Conservation (phyloP, 1,284 basidiomycete species). For the Ceratobasidium sp. region DNA sequence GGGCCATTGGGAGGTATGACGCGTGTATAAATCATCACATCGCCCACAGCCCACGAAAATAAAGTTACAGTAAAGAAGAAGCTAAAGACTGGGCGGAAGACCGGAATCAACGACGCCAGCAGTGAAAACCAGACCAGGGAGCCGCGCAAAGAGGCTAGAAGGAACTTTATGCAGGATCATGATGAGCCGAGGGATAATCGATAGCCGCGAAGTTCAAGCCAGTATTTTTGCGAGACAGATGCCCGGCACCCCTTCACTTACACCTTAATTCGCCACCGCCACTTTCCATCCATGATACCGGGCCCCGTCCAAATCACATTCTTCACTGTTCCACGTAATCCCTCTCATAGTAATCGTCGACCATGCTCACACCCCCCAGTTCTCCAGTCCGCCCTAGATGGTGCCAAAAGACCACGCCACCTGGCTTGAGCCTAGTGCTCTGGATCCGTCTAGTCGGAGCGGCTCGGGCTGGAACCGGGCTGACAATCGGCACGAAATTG, state of each 20-base stretch:
- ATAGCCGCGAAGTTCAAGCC: constrained; percentile 32
- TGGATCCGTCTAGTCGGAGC: constrained; percentile 35
- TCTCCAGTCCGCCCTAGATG: constrained; percentile 35
- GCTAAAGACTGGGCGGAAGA: constrained; percentile 4
- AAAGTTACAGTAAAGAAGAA: constrained; percentile 30
- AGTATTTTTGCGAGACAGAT: constrained; percentile 37
- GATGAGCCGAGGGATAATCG: constrained; percentile 41
- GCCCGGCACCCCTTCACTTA: constrained; percentile 42
- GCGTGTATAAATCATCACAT: constrained; percentile 43
- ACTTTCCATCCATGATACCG: constrained; percentile 26
- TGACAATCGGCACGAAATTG: constrained; percentile 39
- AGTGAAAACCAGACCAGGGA: constrained; percentile 2
- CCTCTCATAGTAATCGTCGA: constrained; percentile 17
- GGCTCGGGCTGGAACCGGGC: constrained; percentile 38
- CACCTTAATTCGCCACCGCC: constrained; percentile 18
- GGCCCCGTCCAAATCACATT: not conserved
- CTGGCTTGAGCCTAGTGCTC: constrained; percentile 35
- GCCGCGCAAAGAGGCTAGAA: constrained; percentile 8
- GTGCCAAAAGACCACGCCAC: constrained; percentile 46
- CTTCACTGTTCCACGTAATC: constrained; percentile 33
- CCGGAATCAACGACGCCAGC: not conserved
- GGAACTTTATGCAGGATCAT: constrained; percentile 9
- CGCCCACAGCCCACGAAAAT: constrained; percentile 21
- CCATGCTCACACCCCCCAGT: constrained; percentile 31
- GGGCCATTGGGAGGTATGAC: constrained; percentile 14